Conservation (phyloP, 805 yeast genomes). For the Candida insectorum region DNA sequence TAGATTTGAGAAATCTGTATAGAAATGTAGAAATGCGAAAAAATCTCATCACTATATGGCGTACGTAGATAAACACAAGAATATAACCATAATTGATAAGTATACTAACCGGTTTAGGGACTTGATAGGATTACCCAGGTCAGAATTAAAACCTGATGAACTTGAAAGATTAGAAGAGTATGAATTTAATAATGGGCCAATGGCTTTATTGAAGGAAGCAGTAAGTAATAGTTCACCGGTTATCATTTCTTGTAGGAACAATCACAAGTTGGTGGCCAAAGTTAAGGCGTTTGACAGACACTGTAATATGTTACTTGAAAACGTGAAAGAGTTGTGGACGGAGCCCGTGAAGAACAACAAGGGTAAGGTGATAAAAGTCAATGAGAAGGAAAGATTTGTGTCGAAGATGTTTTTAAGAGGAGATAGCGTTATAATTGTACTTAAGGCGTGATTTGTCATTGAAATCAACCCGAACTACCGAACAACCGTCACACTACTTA, state of each 20-base stretch:
- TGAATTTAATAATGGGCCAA: slow-evolving; percentile 86
- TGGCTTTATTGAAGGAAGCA: slow-evolving; percentile 82
- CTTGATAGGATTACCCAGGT: slow-evolving; percentile 66
- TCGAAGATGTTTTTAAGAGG: slow-evolving; percentile 92
- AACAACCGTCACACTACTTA: not conserved
- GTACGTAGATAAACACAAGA: slow-evolving; percentile 7
- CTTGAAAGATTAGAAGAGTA: slow-evolving; percentile 81
- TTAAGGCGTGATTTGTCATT: slow-evolving; percentile 36
- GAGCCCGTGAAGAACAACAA: slow-evolving; percentile 58
- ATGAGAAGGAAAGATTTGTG: slow-evolving; percentile 68
- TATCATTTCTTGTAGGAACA: slow-evolving; percentile 85
- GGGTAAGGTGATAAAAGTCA: slow-evolving; percentile 68
- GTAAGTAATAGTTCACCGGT: slow-evolving; percentile 72
- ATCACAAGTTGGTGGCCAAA: slow-evolving; percentile 85
- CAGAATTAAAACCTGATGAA: slow-evolving; percentile 78
- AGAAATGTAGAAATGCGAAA: slow-evolving; percentile 3
- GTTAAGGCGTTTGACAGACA: slow-evolving; percentile 96
- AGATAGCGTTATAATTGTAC: slow-evolving; percentile 85
- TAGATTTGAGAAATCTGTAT: slow-evolving; percentile 26
- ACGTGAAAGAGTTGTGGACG: slow-evolving; percentile 85
- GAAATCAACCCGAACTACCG: not conserved
- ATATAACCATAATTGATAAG: not conserved
- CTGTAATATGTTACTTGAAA: slow-evolving; percentile 87
- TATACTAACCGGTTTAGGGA: slow-evolving; percentile 47
- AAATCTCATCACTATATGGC: slow-evolving; percentile 6